Base-by-base conservation (phyloP, 2,329 filamentous ascomycete genomes). In the Phaeoacremonium minimum region DNA sequence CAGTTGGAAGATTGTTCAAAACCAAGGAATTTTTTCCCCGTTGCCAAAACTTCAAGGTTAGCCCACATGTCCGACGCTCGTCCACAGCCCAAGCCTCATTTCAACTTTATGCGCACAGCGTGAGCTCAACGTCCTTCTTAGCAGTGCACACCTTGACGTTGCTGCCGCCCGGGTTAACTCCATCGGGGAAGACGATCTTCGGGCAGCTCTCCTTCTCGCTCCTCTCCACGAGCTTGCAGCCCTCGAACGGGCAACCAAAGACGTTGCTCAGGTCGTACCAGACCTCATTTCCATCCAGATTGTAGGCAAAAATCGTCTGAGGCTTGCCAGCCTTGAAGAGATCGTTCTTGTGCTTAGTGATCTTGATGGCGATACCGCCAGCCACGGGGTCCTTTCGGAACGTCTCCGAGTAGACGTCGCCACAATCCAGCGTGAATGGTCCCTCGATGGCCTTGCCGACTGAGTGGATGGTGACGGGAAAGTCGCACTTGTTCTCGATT, bases 291-390 rank as follows among this genome's bases (percentile, higher is more conserved):
- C 19, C 14, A 8, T 38, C 18, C 5, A 37, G 22, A 22, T 41
- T 41, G 36, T 41, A 41, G 36, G 38, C 38, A 17, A 41, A 34
- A 22, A 41, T 31, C 11, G 38, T 28, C 29, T 41, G 38, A 12
- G n/a, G n/a, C n/a, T 38, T 30, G 15, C 30, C 15, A 26, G 38
- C 39, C 12, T 41, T 29, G 13, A 35, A 18, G 19, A 30, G 38
- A 5, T 30, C 18, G 4, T 30, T 11, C 36, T 35, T 17, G 20
- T 38, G 22, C 12, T 18, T 38, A 30, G 38, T 36, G 14, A 41
- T 32, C 32, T 41, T 30, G 4, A 41, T 22, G 11, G 39, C 36
- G 7, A 41, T 36, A 14, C 39, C 39, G 4, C 39, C 39, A n/a
- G n/a, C n/a, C n/a, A n/a, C n/a, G n/a, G n/a, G n/a, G n/a, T n/a